Percentiles rank a stretch among this genome's conserved stretches.
Conservation (phyloP, 441 rosid species). For the California macrophylla region DNA sequence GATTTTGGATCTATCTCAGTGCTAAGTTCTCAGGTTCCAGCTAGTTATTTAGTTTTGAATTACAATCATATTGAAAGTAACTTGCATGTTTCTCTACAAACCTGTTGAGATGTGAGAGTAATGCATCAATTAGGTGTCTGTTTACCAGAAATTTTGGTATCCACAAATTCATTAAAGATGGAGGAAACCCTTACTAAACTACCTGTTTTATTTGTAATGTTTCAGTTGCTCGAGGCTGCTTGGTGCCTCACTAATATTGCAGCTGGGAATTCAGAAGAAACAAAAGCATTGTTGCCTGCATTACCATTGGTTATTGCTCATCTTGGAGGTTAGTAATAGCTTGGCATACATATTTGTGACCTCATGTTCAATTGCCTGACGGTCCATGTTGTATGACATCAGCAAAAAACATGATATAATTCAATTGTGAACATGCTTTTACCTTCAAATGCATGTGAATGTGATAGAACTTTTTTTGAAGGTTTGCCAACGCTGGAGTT, state of each 20-base stretch:
- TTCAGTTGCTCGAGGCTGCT: constrained; percentile 91
- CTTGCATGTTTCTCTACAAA: neutral
- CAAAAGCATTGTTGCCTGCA: constrained; percentile 75
- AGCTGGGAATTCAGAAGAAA: constrained; percentile 86
- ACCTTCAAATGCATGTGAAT: neutral
- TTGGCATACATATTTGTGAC: constrained; percentile 8
- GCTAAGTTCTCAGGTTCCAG: neutral
- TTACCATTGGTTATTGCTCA: constrained; percentile 85
- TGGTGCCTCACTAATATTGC: constrained; percentile 98
- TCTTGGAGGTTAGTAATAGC: constrained; percentile 59
- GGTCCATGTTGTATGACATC: too few species aligned
- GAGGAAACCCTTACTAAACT: neutral
- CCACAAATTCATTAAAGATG: neutral
- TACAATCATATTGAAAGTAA: neutral
- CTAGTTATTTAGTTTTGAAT: neutral
- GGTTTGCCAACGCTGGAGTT: neutral
- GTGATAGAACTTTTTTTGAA: neutral
- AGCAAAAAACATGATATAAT: too few species aligned
- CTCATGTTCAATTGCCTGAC: neutral
- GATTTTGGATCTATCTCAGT: neutral
- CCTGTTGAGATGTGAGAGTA: neutral
- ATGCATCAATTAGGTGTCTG: neutral
- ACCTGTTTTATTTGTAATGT: constrained; percentile 14
- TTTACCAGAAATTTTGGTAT: neutral
- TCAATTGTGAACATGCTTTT: neutral